These are phyloP conservation scores for Backusella australiensis DNA, from an alignment of 192 early-diverging fungal species.

Conservation along the genomic window DNA sequence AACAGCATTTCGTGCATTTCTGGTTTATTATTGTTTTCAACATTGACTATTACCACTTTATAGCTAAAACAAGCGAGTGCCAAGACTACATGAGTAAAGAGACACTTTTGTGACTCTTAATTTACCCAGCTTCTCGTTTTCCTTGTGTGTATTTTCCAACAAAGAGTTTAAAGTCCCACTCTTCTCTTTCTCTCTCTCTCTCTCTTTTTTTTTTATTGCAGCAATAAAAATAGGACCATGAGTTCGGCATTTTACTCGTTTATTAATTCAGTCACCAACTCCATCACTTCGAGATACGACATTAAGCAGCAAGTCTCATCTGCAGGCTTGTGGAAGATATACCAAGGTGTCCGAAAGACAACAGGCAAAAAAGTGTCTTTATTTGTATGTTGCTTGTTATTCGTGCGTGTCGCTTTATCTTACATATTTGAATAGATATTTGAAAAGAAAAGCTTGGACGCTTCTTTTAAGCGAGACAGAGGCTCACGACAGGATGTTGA, in stretches of 20 bases:
- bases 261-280: conserved; percentile 34
- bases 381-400: conserved; percentile 50
- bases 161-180: no score
- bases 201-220: neutral
- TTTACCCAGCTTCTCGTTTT: no score
- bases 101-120: no score
- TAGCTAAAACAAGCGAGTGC: no score
- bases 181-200: neutral
- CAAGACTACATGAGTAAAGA: no score
- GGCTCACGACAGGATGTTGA: conserved; percentile 45
- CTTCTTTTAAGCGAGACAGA: conserved; percentile 49
- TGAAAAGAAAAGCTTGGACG: conserved; percentile 67
- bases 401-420: neutral
- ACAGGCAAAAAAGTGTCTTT: conserved; percentile 62
- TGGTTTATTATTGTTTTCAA: no score
- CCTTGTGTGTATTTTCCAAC: neutral
- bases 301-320: conserved; percentile 53
- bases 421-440: conserved; percentile 48
- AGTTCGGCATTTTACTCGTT: conserved; percentile 40
- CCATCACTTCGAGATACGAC: conserved; percentile 37
- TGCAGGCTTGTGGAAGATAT: conserved; percentile 74
- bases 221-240: conserved; percentile 8
- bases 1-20: no score
- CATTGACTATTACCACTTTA: no score
- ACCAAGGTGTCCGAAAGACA: conserved; percentile 53